phyloP scores from a whole-genome alignment of 2,329 filamentous ascomycete species.

The Geosmithia flava region DNA sequence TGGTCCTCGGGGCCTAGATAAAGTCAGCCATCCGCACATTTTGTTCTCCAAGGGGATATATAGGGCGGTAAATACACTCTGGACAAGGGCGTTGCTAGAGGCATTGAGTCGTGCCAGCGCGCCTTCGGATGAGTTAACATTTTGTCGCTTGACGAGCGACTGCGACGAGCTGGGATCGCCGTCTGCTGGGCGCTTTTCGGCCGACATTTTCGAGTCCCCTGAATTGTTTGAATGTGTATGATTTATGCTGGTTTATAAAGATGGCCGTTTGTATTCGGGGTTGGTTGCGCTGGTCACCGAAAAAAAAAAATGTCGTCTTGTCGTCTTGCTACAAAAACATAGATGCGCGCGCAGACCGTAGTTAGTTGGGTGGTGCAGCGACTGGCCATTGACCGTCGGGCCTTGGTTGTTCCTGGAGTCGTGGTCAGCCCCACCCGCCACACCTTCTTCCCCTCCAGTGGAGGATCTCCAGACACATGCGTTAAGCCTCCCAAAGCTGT shows the following conservation, averaged over 20 bases:
- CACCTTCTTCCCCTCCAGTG: neutral
- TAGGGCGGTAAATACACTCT: constrained; percentile 29
- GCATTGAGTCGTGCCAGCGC: constrained; percentile 39
- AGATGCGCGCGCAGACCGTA: neutral
- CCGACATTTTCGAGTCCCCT: constrained; percentile 48
- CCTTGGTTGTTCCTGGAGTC: constrained; percentile 19
- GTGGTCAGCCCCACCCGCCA: constrained; percentile 3
- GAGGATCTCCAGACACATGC: neutral
- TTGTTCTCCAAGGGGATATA: neutral
- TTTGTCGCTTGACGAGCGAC: constrained; percentile 82
- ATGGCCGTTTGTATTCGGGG: neutral
- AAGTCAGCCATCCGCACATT: neutral
- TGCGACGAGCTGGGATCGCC: constrained; percentile 70
- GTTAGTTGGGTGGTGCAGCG: neutral
- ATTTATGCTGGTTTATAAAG: neutral
- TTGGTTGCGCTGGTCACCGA: too few relatives aligned
- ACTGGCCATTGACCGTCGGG: constrained; percentile 14
- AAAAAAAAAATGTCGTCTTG: constrained; percentile 35
- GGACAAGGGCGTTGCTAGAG: constrained; percentile 33
- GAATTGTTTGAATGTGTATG: neutral
- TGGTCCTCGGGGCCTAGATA: constrained; percentile 61
- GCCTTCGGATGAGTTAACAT: constrained; percentile 38
- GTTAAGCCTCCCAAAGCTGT: neutral
- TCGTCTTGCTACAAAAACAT: constrained; percentile 14
- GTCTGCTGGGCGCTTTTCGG: constrained; percentile 85